phyloP scores from a whole-genome alignment of 2,329 filamentous ascomycete species.

The Fusarium bactridioides region DNA sequence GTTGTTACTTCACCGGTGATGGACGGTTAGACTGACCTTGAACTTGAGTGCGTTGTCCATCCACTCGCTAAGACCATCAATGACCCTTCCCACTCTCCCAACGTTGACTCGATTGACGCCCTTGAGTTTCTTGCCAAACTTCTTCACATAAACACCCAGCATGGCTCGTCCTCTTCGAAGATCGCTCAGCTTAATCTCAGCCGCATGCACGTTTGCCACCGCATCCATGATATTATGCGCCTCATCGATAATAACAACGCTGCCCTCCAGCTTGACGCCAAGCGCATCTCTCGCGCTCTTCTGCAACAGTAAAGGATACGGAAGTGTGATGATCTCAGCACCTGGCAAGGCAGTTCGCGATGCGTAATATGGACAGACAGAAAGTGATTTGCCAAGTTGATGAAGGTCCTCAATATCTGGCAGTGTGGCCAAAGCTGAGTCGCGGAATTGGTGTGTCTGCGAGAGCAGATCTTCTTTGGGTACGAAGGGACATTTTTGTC shows the following conservation, averaged over 20 bases:
- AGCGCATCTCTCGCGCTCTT: slow-evolving; percentile 87
- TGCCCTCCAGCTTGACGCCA: slow-evolving; percentile 83
- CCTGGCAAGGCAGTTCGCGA: slow-evolving; percentile 82
- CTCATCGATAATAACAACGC: slow-evolving; percentile 95
- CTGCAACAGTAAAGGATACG: slow-evolving; percentile 90
- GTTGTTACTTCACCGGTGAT: background rate
- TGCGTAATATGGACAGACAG: slow-evolving; percentile 96
- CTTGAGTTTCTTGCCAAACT: slow-evolving; percentile 87
- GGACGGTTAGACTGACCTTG: slow-evolving; percentile 51
- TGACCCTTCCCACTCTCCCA: slow-evolving; percentile 82
- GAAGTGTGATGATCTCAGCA: slow-evolving; percentile 89
- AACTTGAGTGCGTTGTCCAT: slow-evolving; percentile 62
- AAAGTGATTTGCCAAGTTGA: slow-evolving; percentile 76
- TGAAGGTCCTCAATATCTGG: slow-evolving; percentile 94
- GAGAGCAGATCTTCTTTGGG: slow-evolving; percentile 79
- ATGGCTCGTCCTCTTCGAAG: slow-evolving; percentile 77
- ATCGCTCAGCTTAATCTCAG: slow-evolving; percentile 76
- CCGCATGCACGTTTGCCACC: slow-evolving; percentile 85
- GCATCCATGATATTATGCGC: slow-evolving; percentile 98
- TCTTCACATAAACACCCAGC: slow-evolving; percentile 82
- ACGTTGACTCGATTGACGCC: slow-evolving; percentile 92
- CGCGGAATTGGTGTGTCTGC: slow-evolving; percentile 81
- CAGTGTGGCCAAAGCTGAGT: slow-evolving; percentile 82
- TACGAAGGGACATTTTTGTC: slow-evolving; percentile 75
- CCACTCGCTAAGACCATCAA: slow-evolving; percentile 79